These are phyloP conservation scores for Madurella mycetomatis DNA, from an alignment of 2,329 filamentous ascomycete genomes.

Conservation along the genomic window DNA sequence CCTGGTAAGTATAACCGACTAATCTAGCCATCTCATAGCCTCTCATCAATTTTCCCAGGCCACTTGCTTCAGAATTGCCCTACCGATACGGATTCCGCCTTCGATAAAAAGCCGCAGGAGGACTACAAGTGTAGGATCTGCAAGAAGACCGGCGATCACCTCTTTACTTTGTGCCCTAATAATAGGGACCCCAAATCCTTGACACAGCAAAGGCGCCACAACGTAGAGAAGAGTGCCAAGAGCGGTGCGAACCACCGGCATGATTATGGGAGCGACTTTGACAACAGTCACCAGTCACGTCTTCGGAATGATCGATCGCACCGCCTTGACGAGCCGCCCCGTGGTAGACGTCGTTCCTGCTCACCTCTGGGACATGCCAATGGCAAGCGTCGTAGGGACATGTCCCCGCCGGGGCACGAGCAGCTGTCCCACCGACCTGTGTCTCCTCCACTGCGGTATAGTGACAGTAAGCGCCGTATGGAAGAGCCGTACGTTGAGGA, in stretches of 20 bases:
- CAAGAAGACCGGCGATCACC: slow-evolving; percentile 32
- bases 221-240: neutral
- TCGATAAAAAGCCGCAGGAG: slow-evolving; percentile 30
- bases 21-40: neutral
- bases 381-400: too few species aligned
- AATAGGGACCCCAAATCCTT: slow-evolving; percentile 33
- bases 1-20: slow-evolving; percentile 26
- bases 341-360: neutral
- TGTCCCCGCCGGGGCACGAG: neutral
- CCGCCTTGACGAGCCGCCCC: neutral
- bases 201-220: slow-evolving; percentile 28
- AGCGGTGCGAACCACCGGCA: too few species aligned
- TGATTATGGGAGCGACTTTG: neutral
- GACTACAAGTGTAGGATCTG: slow-evolving; percentile 36
- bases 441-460: neutral
- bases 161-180: slow-evolving; percentile 34
- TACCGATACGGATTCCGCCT: slow-evolving; percentile 39
- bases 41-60: slow-evolving; percentile 28
- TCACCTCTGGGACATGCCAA: neutral
- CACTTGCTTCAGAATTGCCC: slow-evolving; percentile 38
- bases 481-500: neutral
- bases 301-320: neutral
- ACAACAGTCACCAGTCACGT: neutral
- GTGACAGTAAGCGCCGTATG: neutral
- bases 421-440: neutral